phyloP scores from a whole-genome alignment of 148 eudicot species.

The Chenopodium suecicum region DNA sequence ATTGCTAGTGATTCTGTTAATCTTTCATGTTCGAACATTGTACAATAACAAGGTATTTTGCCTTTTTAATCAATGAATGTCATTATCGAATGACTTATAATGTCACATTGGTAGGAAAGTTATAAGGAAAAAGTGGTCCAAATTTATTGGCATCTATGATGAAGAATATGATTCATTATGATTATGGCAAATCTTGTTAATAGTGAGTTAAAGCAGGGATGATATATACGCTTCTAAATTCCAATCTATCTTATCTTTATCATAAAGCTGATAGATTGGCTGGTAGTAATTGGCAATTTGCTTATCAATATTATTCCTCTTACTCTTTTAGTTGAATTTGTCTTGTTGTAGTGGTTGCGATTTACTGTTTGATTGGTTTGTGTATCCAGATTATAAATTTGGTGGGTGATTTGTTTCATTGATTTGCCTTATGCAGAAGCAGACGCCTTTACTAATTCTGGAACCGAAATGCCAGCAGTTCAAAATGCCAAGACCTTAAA shows the following conservation, averaged over 20 bases:
- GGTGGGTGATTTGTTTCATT: not conserved
- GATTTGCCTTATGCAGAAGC: slow-evolving; percentile 27
- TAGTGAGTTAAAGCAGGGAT: not conserved
- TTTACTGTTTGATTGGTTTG: not conserved
- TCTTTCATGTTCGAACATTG: not conserved
- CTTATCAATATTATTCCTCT: slow-evolving; percentile 1
- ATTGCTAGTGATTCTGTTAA: not conserved
- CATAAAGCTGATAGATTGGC: slow-evolving; percentile 2
- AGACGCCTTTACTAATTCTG: slow-evolving; percentile 25
- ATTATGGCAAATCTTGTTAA: slow-evolving; percentile 18
- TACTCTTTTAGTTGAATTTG: not conserved
- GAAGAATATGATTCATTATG: slow-evolving; percentile 24
- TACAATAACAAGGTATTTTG: not conserved
- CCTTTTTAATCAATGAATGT: not conserved
- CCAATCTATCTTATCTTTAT: slow-evolving; percentile 23
- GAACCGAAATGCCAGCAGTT: slow-evolving; percentile 24
- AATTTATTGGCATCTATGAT: slow-evolving; percentile 1
- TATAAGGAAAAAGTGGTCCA: slow-evolving; percentile 21
- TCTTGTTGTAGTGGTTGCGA: not conserved
- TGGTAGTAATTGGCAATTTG: slow-evolving; percentile 14
- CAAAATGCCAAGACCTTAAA: slow-evolving; percentile 42
- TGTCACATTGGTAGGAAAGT: slow-evolving; percentile 10
- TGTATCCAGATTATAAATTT: not conserved
- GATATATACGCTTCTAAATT: slow-evolving; percentile 10
- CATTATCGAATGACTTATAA: not conserved